Conservation (phyloP, 441 rosid genomes). For the Arabidopsis lyrata region DNA sequence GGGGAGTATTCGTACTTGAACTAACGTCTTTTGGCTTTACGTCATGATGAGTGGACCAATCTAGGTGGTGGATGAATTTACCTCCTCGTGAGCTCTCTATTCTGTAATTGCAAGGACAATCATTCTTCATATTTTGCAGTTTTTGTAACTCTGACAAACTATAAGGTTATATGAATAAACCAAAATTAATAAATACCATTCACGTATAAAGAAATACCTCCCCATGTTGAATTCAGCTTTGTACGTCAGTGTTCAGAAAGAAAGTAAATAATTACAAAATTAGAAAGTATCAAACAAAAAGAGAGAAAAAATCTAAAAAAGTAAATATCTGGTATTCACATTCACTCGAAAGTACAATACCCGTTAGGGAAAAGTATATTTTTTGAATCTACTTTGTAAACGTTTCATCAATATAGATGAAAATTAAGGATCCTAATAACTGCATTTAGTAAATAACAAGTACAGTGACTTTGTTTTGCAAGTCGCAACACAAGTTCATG, state of each 20-base stretch:
- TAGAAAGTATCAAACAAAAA: slow-evolving; percentile 25
- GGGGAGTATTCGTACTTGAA: slow-evolving; percentile 32
- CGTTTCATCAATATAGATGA: slow-evolving; percentile 15
- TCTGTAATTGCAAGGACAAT: slow-evolving; percentile 39
- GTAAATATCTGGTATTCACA: slow-evolving; percentile 30
- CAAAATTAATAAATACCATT: slow-evolving; percentile 17
- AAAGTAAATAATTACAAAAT: slow-evolving; percentile 34
- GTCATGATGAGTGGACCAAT: slow-evolving; percentile 42
- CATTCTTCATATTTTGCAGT: slow-evolving; percentile 27
- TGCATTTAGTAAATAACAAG: neutral
- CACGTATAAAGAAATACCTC: slow-evolving; percentile 25
- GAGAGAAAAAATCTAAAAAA: neutral
- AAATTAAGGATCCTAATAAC: neutral
- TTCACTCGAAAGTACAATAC: slow-evolving; percentile 34
- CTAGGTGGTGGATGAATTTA: slow-evolving; percentile 19
- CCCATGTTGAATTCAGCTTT: slow-evolving; percentile 42
- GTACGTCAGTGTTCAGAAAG: slow-evolving; percentile 31
- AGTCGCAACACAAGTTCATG: slow-evolving; percentile 33
- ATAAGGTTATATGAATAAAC: neutral
- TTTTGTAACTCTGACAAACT: slow-evolving; percentile 18
- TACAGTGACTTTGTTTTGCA: slow-evolving; percentile 17
- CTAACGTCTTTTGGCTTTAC: slow-evolving; percentile 35
- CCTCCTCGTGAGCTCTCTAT: slow-evolving; percentile 39
- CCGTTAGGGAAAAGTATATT: slow-evolving; percentile 5
- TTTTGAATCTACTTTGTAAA: slow-evolving; percentile 6